These are phyloP conservation scores for Extremus antarcticus DNA, from an alignment of 495 filamentous ascomycete species.

Conservation along the genomic window DNA sequence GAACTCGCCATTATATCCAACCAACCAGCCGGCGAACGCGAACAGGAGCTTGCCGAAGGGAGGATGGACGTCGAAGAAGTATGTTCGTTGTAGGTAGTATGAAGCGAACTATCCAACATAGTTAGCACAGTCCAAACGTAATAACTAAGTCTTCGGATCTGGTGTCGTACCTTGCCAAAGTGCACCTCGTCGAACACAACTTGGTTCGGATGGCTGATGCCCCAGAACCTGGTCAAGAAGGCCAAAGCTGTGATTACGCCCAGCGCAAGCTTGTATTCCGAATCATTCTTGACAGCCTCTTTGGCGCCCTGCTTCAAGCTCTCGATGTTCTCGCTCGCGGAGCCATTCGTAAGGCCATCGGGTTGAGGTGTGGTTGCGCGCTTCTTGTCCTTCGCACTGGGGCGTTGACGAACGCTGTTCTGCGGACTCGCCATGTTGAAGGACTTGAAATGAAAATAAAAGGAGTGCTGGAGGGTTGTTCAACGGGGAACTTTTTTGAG, in stretches of 20 bases:
- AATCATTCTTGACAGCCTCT: conserved; percentile 41
- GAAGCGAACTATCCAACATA: conserved; percentile 62
- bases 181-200: conserved; percentile 99
- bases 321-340: conserved; percentile 14
- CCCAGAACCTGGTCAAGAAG: conserved; percentile 88
- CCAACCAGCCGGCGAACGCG: conserved; percentile 90
- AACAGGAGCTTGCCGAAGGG: conserved; percentile 87
- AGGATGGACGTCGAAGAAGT: conserved; percentile 99
- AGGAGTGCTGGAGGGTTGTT: background rate
- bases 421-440: conserved; percentile 25
- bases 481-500: background rate
- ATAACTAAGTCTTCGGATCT: background rate
- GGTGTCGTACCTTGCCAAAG: conserved; percentile 80
- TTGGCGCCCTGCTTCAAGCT: conserved; percentile 21
- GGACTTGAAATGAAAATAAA: background rate
- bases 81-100: conserved; percentile 93
- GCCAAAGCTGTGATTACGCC: conserved; percentile 67
- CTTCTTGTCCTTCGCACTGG: conserved; percentile 24
- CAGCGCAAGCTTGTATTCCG: conserved; percentile 77
- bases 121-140: background rate
- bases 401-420: conserved; percentile 25
- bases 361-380: conserved; percentile 23
- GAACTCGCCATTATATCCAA: conserved; percentile 92
- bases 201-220: conserved; percentile 85
- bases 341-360: conserved; percentile 13